Percentiles rank a stretch among this genome's conserved stretches.
Conservation (phyloP, 176 grass and related monocot species). For the Oryza meridionalis region DNA sequence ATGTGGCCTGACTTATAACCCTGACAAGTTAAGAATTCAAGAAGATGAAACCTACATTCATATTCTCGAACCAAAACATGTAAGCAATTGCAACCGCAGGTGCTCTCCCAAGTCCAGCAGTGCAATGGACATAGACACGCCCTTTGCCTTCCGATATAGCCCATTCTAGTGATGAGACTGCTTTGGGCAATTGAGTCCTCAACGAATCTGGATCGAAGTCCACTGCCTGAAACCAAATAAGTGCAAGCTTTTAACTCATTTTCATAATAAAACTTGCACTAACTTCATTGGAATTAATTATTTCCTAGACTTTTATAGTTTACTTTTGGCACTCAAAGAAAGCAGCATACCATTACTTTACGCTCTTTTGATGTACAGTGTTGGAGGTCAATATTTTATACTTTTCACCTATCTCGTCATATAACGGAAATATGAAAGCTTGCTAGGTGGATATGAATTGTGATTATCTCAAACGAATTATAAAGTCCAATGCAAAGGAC, state of each 20-base stretch:
- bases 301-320: background rate
- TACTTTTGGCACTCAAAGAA: background rate
- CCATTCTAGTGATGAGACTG: slow-evolving; percentile 84
- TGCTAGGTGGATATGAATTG: background rate
- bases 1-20: background rate
- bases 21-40: background rate
- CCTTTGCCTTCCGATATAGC: slow-evolving; percentile 76
- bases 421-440: background rate
- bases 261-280: background rate
- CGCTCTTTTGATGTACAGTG: background rate
- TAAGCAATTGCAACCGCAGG: slow-evolving; percentile 82
- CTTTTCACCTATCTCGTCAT: background rate
- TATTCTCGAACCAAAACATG: slow-evolving; percentile 87
- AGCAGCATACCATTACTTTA: too few species aligned
- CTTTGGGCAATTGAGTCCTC: slow-evolving; percentile 75
- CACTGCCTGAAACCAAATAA: slow-evolving; percentile 55
- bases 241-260: background rate
- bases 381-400: background rate
- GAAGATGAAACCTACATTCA: slow-evolving; percentile 59
- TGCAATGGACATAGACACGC: slow-evolving; percentile 76
- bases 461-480: background rate
- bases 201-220: slow-evolving; percentile 82
- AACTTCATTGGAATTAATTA: background rate
- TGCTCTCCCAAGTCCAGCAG: slow-evolving; percentile 87
- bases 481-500: background rate